A percentile compares a stretch with the other conserved stretches of the same genome.
These are phyloP conservation scores for Aspergillus uvarum DNA, from an alignment of 2,329 filamentous ascomycete genomes.

Conservation along the genomic window DNA sequence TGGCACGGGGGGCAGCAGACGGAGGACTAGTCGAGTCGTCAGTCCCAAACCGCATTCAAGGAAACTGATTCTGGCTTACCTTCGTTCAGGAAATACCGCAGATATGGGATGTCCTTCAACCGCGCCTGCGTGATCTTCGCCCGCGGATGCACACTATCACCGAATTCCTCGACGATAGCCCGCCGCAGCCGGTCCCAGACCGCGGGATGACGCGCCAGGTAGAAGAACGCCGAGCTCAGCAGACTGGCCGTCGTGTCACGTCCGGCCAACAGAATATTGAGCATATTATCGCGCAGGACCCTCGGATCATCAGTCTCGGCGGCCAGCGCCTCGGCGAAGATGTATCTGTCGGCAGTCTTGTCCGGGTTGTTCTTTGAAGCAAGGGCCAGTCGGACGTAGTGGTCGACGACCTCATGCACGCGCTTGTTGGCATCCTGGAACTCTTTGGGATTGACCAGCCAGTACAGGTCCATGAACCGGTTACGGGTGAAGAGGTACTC, in stretches of 20 bases:
- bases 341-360: constrained; percentile 41
- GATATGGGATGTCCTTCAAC: constrained; percentile 43
- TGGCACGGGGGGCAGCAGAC: constrained; percentile 48
- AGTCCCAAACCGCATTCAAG: no score
- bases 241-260: constrained; percentile 54
- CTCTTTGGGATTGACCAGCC: constrained; percentile 40
- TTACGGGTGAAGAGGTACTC: constrained; percentile 32
- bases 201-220: constrained; percentile 43
- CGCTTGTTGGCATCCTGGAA: constrained; percentile 42
- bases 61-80: constrained; percentile 17
- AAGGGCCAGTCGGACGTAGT: constrained; percentile 49
- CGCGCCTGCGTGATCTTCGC: constrained; percentile 45
- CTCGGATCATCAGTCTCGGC: constrained; percentile 47
- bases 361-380: constrained; percentile 34
- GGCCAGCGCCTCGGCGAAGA: constrained; percentile 52
- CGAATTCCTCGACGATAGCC: constrained; percentile 42
- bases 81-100: constrained; percentile 43
- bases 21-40: constrained; percentile 32
- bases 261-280: constrained; percentile 54
- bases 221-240: constrained; percentile 49
- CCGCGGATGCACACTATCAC: constrained; percentile 38
- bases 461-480: constrained; percentile 37
- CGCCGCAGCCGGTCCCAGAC: constrained; percentile 40
- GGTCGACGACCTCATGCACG: constrained; percentile 51
- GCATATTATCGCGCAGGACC: constrained; percentile 48